Base-by-base conservation (phyloP, 257 asterid genomes). In the Plantago major region DNA sequence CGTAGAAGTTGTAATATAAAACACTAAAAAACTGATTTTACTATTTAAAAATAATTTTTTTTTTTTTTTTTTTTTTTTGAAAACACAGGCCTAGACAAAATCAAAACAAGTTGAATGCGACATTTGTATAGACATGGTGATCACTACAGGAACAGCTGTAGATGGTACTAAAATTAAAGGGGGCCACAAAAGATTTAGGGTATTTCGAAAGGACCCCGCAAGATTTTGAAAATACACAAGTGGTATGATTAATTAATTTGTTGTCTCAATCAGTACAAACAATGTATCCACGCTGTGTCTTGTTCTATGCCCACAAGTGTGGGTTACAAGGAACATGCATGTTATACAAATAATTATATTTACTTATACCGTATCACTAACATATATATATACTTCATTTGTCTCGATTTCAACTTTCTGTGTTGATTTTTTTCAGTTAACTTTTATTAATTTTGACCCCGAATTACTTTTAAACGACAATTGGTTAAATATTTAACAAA, bases 151-250 rank as follows among this genome's bases (percentile, higher is more conserved):
- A 22, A 7, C 40, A 33, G 40, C 3, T 33, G 40, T 59, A 67
- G 61, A 13, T 46, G 48, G 66, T 61, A 51, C 26, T 22, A 22
- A 22, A 62, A 40, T 26, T 0, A 0, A 7, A 14, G 86, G 83
- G 83, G 83, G 71, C 87, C 87, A 67, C 87, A 30, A 70, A 74
- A 81, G 87, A 81, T 81, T 66, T 80, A 77, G 69, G 70, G 75
- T 78, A 69, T 74, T 61, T 26, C 7, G 59, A 62, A 61, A 19
- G 60, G 9, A 77, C 81, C 26, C 81, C 81, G 73, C 81, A 1
- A 55, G 80, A 76, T 76, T 67, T 72, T 48, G 59, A 42, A 71
- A 76, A 50, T 48, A 74, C 72, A 67, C 63, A 44, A 17, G 71
- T 72, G 79, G 86, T 2, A 1, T 22, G 1, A 22, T 22, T 22